Percentiles rank a stretch among this genome's conserved stretches.
These are phyloP conservation scores for Nyctanthes arbortristis DNA, from an alignment of 257 asterid genomes.

Conservation along the genomic window DNA sequence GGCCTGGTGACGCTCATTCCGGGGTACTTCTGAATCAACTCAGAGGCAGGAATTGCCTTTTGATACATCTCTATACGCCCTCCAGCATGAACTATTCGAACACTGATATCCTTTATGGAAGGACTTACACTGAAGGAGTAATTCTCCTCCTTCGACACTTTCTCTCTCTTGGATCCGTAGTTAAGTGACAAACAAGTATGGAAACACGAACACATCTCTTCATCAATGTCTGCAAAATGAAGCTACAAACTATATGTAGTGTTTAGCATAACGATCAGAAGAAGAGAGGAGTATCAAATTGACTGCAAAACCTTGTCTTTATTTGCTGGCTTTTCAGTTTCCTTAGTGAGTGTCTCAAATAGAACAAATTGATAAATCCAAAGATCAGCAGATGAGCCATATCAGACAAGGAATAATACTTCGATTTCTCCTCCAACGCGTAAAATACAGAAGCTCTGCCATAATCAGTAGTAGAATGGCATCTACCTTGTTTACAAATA, in stretches of 20 bases:
- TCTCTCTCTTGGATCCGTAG: not conserved
- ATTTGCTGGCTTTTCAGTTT: conserved; percentile 22
- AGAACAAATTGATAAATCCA: conserved; percentile 27
- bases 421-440: conserved; percentile 25
- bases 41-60: conserved; percentile 50
- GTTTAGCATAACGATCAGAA: conserved; percentile 11
- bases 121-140: conserved; percentile 18
- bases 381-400: conserved; percentile 17
- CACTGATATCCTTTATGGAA: conserved; percentile 26
- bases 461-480: conserved; percentile 11
- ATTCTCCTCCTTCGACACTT: not conserved
- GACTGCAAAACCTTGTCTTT: too few species aligned
- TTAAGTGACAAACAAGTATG: not conserved
- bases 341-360: conserved; percentile 16
- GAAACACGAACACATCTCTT: conserved; percentile 22
- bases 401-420: conserved; percentile 6
- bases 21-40: conserved; percentile 55
- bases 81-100: conserved; percentile 59
- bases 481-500: conserved; percentile 30
- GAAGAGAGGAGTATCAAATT: too few species aligned
- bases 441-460: conserved; percentile 20
- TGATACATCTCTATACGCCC: conserved; percentile 59
- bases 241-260: conserved; percentile 1
- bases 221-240: conserved; percentile 26
- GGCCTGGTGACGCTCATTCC: conserved; percentile 62